Base-by-base conservation (phyloP, 2,329 filamentous ascomycete species). In the Diplodia scrobiculata region DNA sequence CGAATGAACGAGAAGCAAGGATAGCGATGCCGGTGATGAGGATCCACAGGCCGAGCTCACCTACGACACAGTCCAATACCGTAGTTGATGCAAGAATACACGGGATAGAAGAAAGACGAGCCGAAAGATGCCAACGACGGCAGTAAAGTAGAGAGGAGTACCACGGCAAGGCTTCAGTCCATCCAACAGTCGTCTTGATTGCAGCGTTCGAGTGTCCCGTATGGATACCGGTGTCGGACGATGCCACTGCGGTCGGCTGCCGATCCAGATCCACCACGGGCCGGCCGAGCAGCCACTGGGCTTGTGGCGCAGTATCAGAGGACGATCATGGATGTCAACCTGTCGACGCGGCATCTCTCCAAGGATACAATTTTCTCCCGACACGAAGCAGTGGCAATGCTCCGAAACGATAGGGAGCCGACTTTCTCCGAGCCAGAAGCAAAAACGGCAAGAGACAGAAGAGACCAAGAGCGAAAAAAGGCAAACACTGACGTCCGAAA, bases 401-500 rank as follows among this genome's bases (percentile, higher is more conserved):
- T 6, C 32, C 41, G 21, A 29, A 13, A 50, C 41, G 19, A 25
- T 29, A 9, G 34, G 41, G 32, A 36, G 58, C 58, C 58, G 58
- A 36, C 11, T 34, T 19, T 36, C n/a, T 27, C 58, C 45, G 58
- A 21, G 17, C 27, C 25, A 50, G 41, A 62, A 62, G 41, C 34
- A 17, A 41, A 25, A n/a, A 36, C 58, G 58, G 45, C 21, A 29
- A n/a, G 9, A 25, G 6, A 10, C 10, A 21, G 13, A 29, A 25
- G 17, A 21, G n/a, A 21, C 17, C 1, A n/a, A 59, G 13, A 58
- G 38, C 7, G 10, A 32, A 38, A 48, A 32, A 32, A 48, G 7
- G 3, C 14, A 32, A n/a, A 60, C 3, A 48, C 55, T 60, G 48
- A 48, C 55, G 52, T 36, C 29, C 52, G 52, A 36, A n/a, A 54